A percentile compares a stretch with the other conserved stretches of the same genome.
These are phyloP conservation scores for Chionographis japonica DNA, from an alignment of 106 monocot species.

Conservation along the genomic window DNA sequence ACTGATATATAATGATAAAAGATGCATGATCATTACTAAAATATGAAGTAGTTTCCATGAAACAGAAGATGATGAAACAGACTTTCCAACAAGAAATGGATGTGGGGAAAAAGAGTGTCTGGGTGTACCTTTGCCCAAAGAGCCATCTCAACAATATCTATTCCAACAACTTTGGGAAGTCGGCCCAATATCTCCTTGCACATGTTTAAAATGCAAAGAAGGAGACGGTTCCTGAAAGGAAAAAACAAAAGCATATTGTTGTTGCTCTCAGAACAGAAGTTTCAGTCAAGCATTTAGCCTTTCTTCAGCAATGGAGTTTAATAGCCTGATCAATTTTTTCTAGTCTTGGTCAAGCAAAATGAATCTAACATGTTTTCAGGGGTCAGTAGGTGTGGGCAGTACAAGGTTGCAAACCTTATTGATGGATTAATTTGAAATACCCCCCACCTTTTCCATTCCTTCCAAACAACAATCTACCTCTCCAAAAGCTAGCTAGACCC, in stretches of 20 bases:
- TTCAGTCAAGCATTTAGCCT: background rate
- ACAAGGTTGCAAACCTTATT: no score
- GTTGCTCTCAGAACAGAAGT: background rate
- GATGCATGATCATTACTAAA: no score
- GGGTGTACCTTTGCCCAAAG: conserved; percentile 92
- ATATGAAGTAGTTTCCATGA: background rate
- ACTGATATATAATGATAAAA: no score
- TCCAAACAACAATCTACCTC: no score
- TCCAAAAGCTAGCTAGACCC: no score
- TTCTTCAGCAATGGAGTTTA: no score
- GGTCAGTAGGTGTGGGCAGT: no score
- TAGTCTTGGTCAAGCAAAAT: no score
- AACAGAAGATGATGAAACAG: background rate
- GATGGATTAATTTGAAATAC: no score
- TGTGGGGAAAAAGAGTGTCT: background rate
- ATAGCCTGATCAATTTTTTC: no score
- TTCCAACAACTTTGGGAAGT: conserved; percentile 87
- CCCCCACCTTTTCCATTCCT: no score
- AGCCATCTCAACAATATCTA: conserved; percentile 99
- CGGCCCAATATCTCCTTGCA: conserved; percentile 79
- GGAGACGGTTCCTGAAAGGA: conserved; percentile 69
- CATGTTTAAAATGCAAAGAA: conserved; percentile 77
- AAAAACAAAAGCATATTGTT: background rate
- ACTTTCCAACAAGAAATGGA: background rate
- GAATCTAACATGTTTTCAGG: no score